These are phyloP conservation scores for Mortierella sp. DNA, from an alignment of 371 early-diverging fungal genomes.

Conservation along the genomic window DNA sequence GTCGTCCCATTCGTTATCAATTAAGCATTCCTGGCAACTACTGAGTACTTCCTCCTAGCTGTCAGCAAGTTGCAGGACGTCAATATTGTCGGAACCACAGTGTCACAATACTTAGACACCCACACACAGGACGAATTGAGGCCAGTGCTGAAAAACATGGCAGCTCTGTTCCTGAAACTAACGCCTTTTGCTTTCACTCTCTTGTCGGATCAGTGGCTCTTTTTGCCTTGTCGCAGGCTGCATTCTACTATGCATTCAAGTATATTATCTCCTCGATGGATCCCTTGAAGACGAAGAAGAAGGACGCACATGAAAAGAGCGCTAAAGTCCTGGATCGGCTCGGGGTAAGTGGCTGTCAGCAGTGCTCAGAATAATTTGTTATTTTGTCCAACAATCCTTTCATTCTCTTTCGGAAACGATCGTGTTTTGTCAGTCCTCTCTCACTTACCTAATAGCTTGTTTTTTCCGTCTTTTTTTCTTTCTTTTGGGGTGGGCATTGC, in stretches of 20 bases:
- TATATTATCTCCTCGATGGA: slow-evolving; percentile 82
- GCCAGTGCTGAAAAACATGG: neutral
- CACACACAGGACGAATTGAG: neutral
- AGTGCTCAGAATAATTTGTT: slow-evolving; percentile 5
- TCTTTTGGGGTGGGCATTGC: neutral
- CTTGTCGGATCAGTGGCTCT: slow-evolving; percentile 67
- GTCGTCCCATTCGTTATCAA: neutral
- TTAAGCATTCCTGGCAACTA: neutral
- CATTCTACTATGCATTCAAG: slow-evolving; percentile 89
- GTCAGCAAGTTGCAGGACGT: neutral
- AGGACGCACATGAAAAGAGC: slow-evolving; percentile 81
- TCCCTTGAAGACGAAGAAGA: slow-evolving; percentile 80
- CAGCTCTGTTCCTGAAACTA: neutral
- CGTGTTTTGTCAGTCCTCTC: neutral
- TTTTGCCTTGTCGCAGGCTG: slow-evolving; percentile 87
- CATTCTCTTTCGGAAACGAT: neutral
- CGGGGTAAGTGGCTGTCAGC: slow-evolving; percentile 69
- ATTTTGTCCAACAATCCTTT: neutral
- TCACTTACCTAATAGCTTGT: neutral
- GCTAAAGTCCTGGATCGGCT: slow-evolving; percentile 78
- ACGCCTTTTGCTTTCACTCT: neutral
- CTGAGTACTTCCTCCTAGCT: neutral
- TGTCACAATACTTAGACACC: neutral
- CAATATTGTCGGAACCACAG: neutral
- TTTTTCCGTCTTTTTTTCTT: neutral